Base-by-base conservation (phyloP, 176 grass and related monocot genomes). In the Carex cristatella region DNA sequence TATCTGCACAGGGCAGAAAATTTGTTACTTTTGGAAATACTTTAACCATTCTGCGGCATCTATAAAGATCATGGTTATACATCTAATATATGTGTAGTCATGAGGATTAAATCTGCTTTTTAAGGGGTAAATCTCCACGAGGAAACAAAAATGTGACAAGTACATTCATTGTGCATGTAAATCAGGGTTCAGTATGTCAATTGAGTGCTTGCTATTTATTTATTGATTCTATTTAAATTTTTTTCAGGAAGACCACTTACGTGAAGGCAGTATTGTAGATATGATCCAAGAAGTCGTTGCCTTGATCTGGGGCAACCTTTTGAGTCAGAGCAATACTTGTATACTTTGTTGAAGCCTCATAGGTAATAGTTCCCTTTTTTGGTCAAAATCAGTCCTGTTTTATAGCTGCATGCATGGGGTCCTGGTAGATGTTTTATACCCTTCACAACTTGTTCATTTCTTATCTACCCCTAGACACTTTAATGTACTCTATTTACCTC, bases 231-330 rank as follows among this genome's bases (percentile, higher is more conserved):
- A 71, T 44, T 78, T 78, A 3, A 56, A 49, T 69, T 69, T n/a
- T 67, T 67, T 70, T 27, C 82, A 88, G 87, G 74, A 81, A 44
- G 81, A 57, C 16, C 42, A 62, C 12, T 10, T 88, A 10, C 13
- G 7, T 59, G 46, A 78, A 79, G 78, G 74, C 23, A 80, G 27
- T 37, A 2, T 72, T 23, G 12, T 73, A 44, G 53, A 53, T 23
- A 63, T 64, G 54, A 31, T 88, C 66, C 82, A 72, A 79, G 87
- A 85, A 46, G 61, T 62, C 3, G 30, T 85, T 11, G 44, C 69
- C 35, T 68, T 88, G 10, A 88, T 88, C 10, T 85, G 82, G 87
- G 62, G 62, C 4, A 42, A 85, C 48, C 84, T 84, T 48, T 63
- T 88, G 66, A 64, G 81, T 54, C 55, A 58, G 14, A 40, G 38